Conservation (phyloP, 805 yeast genomes). For the Ogataea wickerhamii region DNA sequence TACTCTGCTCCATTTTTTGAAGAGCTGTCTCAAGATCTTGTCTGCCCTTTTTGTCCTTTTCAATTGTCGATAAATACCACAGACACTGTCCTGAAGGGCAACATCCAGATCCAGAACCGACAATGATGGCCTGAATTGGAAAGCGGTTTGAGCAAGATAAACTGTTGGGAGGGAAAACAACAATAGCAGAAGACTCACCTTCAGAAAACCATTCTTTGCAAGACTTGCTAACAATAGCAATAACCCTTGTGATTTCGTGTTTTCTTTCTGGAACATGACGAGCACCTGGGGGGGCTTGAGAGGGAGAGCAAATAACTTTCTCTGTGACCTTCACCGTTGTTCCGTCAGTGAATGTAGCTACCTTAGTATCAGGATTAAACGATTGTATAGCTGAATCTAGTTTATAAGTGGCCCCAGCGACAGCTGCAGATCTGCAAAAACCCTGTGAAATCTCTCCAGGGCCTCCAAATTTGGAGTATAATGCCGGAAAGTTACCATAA, state of each 20-base stretch:
- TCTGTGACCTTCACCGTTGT: slow-evolving; percentile 72
- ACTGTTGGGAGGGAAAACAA: slow-evolving; percentile 88
- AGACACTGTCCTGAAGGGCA: slow-evolving; percentile 84
- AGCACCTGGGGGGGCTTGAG: slow-evolving; percentile 49
- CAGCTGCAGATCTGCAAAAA: slow-evolving; percentile 96
- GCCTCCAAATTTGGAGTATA: slow-evolving; percentile 90
- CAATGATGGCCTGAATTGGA: slow-evolving; percentile 83
- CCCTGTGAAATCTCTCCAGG: slow-evolving; percentile 97
- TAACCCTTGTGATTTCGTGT: slow-evolving; percentile 66
- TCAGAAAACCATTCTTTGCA: slow-evolving; percentile 92
- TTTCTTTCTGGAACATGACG: slow-evolving; percentile 42
- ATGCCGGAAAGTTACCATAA: slow-evolving; percentile 91
- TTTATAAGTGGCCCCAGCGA: slow-evolving; percentile 93
- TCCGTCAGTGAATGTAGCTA: slow-evolving; percentile 75
- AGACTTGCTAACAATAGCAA: slow-evolving; percentile 78
- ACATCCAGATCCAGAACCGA: slow-evolving; percentile 84
- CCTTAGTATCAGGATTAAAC: slow-evolving; percentile 62
- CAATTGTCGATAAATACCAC: slow-evolving; percentile 85
- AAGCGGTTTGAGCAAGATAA: slow-evolving; percentile 59
- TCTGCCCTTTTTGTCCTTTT: slow-evolving; percentile 65
- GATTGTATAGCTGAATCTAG: slow-evolving; percentile 62
- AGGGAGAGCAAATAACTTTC: slow-evolving; percentile 72
- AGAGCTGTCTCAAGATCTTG: slow-evolving; percentile 78
- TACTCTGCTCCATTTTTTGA: slow-evolving; percentile 71
- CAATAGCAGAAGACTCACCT: slow-evolving; percentile 78